A percentile compares a stretch with the other conserved stretches of the same genome.
phyloP scores from a whole-genome alignment of 176 grass and related monocot genomes.

The Tillandsia leiboldiana region DNA sequence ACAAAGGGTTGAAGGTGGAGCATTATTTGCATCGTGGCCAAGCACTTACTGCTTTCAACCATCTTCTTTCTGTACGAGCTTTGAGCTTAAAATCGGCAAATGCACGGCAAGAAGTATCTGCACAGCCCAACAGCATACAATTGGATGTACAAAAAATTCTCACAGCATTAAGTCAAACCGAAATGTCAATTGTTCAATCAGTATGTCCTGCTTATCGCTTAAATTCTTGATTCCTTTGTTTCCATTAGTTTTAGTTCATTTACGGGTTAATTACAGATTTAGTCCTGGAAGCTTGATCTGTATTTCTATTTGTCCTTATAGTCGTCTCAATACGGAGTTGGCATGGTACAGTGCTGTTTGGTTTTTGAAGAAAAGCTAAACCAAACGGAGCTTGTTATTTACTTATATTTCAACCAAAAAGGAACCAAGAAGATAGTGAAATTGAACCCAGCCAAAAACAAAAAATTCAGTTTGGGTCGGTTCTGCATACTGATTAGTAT shows the following conservation, averaged over 20 bases:
- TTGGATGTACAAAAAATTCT: constrained; percentile 71
- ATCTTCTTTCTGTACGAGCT: constrained; percentile 79
- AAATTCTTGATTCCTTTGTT: constrained; percentile 1
- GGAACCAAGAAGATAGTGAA: no score
- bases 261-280: no score
- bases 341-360: no score
- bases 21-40: constrained; percentile 82
- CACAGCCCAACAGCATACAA: constrained; percentile 61
- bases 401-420: no score
- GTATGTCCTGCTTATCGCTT: constrained; percentile 44
- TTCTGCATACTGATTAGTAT: no score
- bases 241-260: background rate
- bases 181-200: constrained; percentile 70
- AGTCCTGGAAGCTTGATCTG: no score
- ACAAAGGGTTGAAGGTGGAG: constrained; percentile 81
- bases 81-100: constrained; percentile 59
- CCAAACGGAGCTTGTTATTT: no score
- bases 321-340: no score
- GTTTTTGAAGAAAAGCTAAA: no score
- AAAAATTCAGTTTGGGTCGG: no score
- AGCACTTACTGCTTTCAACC: constrained; percentile 77
- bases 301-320: no score
- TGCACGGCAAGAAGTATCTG: constrained; percentile 46
- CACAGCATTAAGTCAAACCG: constrained; percentile 69
- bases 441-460: no score